These are phyloP conservation scores for Leucocoprinus sp. DNA, from an alignment of 768 basidiomycete species.

Conservation along the genomic window DNA sequence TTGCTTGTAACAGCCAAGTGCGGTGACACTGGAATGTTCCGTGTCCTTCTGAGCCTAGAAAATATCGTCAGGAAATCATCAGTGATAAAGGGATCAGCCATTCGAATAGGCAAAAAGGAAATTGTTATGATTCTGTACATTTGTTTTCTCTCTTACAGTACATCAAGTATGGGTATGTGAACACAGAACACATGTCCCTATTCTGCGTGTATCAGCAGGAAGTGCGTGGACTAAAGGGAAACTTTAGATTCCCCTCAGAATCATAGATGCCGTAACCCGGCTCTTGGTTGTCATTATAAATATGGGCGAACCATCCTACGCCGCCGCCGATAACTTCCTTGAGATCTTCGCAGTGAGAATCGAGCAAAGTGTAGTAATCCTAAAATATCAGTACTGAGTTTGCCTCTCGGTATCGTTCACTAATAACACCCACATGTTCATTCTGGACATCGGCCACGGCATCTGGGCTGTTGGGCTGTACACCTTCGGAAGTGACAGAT, in stretches of 20 bases:
- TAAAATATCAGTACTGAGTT: slow-evolving; percentile 14
- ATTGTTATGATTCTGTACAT: neutral
- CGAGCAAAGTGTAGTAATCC: slow-evolving; percentile 46
- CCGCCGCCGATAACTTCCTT: slow-evolving; percentile 44
- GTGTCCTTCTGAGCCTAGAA: slow-evolving; percentile 19
- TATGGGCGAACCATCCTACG: slow-evolving; percentile 61
- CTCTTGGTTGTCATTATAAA: slow-evolving; percentile 45
- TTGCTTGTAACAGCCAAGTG: too few relatives aligned
- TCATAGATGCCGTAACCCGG: slow-evolving; percentile 56
- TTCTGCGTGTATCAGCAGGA: slow-evolving; percentile 25
- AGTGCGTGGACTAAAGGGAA: slow-evolving; percentile 44
- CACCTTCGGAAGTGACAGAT: slow-evolving; percentile 40
- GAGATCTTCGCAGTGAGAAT: slow-evolving; percentile 41
- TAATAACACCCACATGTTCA: slow-evolving; percentile 30
- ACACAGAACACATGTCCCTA: neutral
- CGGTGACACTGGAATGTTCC: neutral
- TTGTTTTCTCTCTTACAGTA: neutral
- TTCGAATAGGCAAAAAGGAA: slow-evolving; percentile 47
- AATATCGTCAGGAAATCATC: slow-evolving; percentile 50
- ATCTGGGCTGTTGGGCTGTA: slow-evolving; percentile 43
- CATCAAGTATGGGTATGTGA: neutral
- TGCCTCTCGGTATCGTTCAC: neutral
- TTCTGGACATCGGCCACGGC: slow-evolving; percentile 42
- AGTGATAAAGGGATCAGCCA: slow-evolving; percentile 56
- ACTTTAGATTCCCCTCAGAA: slow-evolving; percentile 32